Evolutionary conservation across 2,329 filamentous ascomycete species (phyloP), one percentile per base, ranked within the genome.

Genomic region (Davidsoniella australis): DNA sequence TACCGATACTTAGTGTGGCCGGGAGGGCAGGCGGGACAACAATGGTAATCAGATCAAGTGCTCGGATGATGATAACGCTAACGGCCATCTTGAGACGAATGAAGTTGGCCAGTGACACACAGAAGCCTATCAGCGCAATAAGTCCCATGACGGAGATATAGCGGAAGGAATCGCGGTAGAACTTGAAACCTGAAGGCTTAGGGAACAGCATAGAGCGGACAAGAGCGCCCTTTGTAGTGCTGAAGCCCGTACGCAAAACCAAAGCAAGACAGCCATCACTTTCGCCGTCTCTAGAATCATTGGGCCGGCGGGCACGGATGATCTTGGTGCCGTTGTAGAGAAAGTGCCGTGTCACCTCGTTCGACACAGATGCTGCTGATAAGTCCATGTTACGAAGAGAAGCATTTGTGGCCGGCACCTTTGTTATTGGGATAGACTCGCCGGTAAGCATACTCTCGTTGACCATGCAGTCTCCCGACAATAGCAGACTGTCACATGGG

Each of bases 141-240:
- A 79, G 67, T 5, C 76, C 89, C 91, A 98, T 98, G 53, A 98
- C 91, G 3, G 85, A 87, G 53, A 98, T 96, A 62, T 98, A 98
- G 18, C 88, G 79, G 66, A 98, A 98, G 0, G 89, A 95, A 63
- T 98, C 91, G 40, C 86, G 78, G 63, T 98, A 98, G 62, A 98
- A 98, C 59, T 93, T 96, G 75, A 98, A 98, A 0, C 89, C 89
- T 0, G 89, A 94, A 1, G 91, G 91, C 60, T 98, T 98, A 0
- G 91, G 93, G 61, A 98, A 98, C 37, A 98, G 74, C 89, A 98
- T 98, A 0, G 91, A 96, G 20, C 91, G 82, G 52, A 98, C 87
- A 16, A 98, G 69, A 8, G 91, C 85, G 20, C 91, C 91, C 62
- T 98, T 98, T 1, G 91, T 98, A 0, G 91, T 98, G 62, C 93